A percentile compares a stretch with the other conserved stretches of the same genome.
phyloP scores from a whole-genome alignment of 2,329 filamentous ascomycete species.

The Elsinoe ampelina region DNA sequence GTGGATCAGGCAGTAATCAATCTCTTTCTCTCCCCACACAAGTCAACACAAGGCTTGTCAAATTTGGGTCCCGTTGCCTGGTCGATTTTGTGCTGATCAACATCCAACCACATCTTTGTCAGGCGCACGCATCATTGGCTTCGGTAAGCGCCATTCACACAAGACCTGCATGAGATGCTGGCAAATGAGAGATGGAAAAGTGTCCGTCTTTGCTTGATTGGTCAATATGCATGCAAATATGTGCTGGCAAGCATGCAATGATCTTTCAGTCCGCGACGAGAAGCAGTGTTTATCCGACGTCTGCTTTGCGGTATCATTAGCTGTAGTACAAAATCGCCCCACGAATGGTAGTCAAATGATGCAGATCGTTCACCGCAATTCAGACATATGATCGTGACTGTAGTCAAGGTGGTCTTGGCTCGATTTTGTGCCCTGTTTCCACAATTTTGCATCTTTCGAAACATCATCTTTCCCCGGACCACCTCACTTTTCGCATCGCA shows the following conservation, averaged over 20 bases:
- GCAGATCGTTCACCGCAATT: not conserved
- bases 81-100: conserved; percentile 2
- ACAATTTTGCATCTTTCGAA: not conserved
- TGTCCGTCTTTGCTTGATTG: not conserved
- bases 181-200: not conserved
- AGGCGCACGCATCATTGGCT: not conserved
- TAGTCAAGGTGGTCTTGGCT: not conserved
- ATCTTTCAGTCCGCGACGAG: not conserved
- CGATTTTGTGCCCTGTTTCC: conserved; percentile 6
- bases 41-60: too few relatives aligned
- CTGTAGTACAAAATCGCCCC: not conserved
- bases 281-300: not conserved
- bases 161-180: not conserved
- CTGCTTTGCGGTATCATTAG: not conserved
- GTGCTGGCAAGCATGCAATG: not conserved
- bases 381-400: not conserved
- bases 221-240: not conserved
- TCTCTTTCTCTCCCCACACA: too few relatives aligned
- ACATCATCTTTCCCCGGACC: not conserved
- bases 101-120: conserved; percentile 1
- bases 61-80: not conserved
- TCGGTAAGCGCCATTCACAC: not conserved
- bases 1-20: too few relatives aligned
- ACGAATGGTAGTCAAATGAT: not conserved
- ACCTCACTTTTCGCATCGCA: not conserved